Evolutionary conservation across 202 grass and related monocot species (phyloP).

Genomic region (Digitaria exilis): DNA sequence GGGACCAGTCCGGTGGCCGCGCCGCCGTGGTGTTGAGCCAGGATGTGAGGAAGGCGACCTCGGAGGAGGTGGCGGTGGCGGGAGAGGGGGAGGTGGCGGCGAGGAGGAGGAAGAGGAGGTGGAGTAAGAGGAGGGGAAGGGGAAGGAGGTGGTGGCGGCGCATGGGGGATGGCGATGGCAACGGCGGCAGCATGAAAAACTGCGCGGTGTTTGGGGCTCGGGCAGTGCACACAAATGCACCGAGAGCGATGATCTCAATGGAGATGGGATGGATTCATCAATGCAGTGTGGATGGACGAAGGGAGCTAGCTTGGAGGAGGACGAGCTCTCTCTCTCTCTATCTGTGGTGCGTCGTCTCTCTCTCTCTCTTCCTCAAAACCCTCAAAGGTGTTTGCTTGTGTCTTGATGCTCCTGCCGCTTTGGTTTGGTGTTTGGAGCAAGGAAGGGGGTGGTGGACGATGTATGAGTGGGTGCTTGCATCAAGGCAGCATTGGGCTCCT

Average conservation of each 20-base stretch:
- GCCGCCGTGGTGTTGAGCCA: slow-evolving; percentile 67
- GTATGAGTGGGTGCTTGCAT: slow-evolving; percentile 53
- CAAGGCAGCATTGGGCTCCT: slow-evolving; percentile 72
- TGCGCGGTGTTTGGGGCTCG: slow-evolving; percentile 31
- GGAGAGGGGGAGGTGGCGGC: neutral
- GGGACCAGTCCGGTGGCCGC: slow-evolving; percentile 65
- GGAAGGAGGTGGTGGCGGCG: slow-evolving; percentile 34
- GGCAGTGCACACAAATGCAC: slow-evolving; percentile 47
- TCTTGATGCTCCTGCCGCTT: slow-evolving; percentile 1
- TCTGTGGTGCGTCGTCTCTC: neutral
- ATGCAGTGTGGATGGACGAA: neutral
- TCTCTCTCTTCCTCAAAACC: slow-evolving; percentile 61
- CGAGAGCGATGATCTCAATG: slow-evolving; percentile 53
- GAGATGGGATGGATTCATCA: slow-evolving; percentile 22
- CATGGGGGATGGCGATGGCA: slow-evolving; percentile 72
- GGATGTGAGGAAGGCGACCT: slow-evolving; percentile 66
- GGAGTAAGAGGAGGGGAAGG: slow-evolving; percentile 30
- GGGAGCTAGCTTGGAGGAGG: no score
- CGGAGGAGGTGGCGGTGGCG: neutral
- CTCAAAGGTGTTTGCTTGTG: slow-evolving; percentile 55
- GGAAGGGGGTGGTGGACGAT: slow-evolving; percentile 24
- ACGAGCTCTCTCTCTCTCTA: neutral
- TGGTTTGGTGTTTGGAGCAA: slow-evolving; percentile 39
- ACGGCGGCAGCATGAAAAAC: slow-evolving; percentile 52
- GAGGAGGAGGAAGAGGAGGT: slow-evolving; percentile 29